Base-by-base conservation (phyloP, 208 protist species). In the Acanthamoeba lenticulata region DNA sequence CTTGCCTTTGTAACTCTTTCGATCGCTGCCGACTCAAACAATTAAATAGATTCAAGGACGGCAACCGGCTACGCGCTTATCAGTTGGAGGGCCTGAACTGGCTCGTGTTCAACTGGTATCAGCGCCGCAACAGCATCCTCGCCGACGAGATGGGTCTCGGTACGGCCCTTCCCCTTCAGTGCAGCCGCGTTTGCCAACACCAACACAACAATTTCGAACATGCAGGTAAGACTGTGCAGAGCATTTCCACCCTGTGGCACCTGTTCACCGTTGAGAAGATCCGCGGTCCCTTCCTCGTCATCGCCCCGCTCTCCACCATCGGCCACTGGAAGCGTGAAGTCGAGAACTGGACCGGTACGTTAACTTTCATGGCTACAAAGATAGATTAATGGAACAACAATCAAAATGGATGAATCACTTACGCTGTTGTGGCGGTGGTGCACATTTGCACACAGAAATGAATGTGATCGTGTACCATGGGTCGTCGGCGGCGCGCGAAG, bases 71-170 rank as follows among this genome's bases (percentile, higher is more conserved):
- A 7, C 17, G 92, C 2, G 49, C 38, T 27, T 99, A 99, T 89
- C 99, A 99, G 96, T 67, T 99, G n/a, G 97, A 98, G 60, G 99
- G 99, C 19, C 97, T 99, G 9, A 98, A 99, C 92, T 99, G 98
- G 95, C 93, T 99, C 21, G 90, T 98, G 5, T 95, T 96, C 40
- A 95, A 96, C 91, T 99, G 98, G 95, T 97, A 90, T 29, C 17
- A 96, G 24, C 95, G 97, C 38, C 97, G 97, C 95, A 98, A 98
- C 38, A 97, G 96, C 62, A 99, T 99, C 60, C 95, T 99, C 11
- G 98, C 97, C 11, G 99, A 99, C 95, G 98, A 99, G 86, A 99
- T 99, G 99, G 99, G 99, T 5, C 97, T 99, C 0, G 99, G 99
- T 93, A 74, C 4, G 6, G 3, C 36, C 49, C 49, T 52, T 52